Percentiles rank a stretch among this genome's conserved stretches.
These are phyloP conservation scores for Pseudogymnoascus sp. DNA, from an alignment of 2,329 filamentous ascomycete species.

Conservation along the genomic window DNA sequence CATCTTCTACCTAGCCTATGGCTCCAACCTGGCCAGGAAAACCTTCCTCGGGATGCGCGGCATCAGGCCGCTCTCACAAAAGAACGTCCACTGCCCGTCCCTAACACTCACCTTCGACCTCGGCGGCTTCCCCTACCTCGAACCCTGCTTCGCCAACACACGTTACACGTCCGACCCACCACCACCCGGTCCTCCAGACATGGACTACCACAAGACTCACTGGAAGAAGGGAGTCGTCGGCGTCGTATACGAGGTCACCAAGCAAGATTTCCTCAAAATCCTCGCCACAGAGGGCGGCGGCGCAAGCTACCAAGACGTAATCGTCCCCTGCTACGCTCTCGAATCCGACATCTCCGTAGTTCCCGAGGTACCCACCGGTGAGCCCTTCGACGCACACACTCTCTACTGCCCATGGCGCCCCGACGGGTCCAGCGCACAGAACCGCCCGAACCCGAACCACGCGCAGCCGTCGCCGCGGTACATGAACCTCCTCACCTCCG, in stretches of 20 bases:
- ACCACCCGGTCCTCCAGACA: conserved; percentile 18
- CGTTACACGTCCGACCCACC: conserved; percentile 37
- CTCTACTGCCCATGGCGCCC: conserved; percentile 57
- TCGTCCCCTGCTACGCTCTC: conserved; percentile 70
- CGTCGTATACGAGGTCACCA: conserved; percentile 90
- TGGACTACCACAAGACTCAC: conserved; percentile 43
- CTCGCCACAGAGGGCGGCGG: conserved; percentile 88
- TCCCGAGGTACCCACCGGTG: conserved; percentile 54
- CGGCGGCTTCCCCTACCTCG: conserved; percentile 73
- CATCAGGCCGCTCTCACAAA: conserved; percentile 70
- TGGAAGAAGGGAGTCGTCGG: conserved; percentile 84
- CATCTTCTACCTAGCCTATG: conserved; percentile 79
- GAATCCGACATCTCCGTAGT: conserved; percentile 48
- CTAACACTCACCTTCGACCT: conserved; percentile 78
- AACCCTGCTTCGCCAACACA: conserved; percentile 92
- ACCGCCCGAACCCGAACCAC: conserved; percentile 60
- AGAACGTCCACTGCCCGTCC: conserved; percentile 74
- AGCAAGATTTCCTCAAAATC: conserved; percentile 73
- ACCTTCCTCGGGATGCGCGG: conserved; percentile 72
- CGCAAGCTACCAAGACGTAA: conserved; percentile 72
- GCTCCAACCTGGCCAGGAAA: conserved; percentile 75
- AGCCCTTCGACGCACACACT: conserved; percentile 74
- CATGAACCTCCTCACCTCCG: conserved; percentile 68
- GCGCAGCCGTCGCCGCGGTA: conserved; percentile 82
- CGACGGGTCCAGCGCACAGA: not conserved